Evolutionary conservation across 169 alveolate species (phyloP).

Genomic region (Eimeria nieschulzi): DNA sequence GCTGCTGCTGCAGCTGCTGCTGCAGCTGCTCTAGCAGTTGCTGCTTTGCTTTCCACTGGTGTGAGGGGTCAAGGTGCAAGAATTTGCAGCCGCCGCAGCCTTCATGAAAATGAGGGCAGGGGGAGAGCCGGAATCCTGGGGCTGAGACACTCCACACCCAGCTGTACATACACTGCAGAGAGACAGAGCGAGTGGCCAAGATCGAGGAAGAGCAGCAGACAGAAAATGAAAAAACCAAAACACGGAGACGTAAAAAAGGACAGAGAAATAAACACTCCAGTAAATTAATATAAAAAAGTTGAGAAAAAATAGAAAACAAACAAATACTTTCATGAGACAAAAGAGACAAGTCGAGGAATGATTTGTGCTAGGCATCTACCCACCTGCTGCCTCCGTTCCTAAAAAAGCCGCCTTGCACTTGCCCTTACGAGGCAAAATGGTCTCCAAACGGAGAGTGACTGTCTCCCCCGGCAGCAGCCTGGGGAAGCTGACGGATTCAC

Average conservation of each 20-base stretch:
- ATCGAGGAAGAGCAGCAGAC: not conserved
- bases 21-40: constrained; percentile 35
- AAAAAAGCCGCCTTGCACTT: constrained; percentile 25
- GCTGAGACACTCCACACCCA: constrained; percentile 9
- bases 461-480: constrained; percentile 40
- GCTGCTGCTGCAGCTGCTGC: not conserved
- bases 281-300: not conserved
- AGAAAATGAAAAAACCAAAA: too few species aligned
- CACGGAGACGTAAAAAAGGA: not conserved
- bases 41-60: constrained; percentile 33
- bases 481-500: not conserved
- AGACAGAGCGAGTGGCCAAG: not conserved
- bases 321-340: too few species aligned
- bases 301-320: not conserved
- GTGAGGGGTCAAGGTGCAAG: not conserved
- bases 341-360: too few species aligned
- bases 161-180: not conserved
- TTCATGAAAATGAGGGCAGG: constrained; percentile 50
- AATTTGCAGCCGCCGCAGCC: constrained; percentile 63
- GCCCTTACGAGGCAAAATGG: constrained; percentile 30
- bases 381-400: constrained; percentile 38
- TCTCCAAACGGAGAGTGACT: constrained; percentile 43
- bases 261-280: not conserved
- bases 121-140: constrained; percentile 52
- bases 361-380: not conserved